Percentiles rank a stretch among this genome's conserved stretches.
Conservation (phyloP, 1,139 yeast species). For the Saccharomyces hybrid region DNA sequence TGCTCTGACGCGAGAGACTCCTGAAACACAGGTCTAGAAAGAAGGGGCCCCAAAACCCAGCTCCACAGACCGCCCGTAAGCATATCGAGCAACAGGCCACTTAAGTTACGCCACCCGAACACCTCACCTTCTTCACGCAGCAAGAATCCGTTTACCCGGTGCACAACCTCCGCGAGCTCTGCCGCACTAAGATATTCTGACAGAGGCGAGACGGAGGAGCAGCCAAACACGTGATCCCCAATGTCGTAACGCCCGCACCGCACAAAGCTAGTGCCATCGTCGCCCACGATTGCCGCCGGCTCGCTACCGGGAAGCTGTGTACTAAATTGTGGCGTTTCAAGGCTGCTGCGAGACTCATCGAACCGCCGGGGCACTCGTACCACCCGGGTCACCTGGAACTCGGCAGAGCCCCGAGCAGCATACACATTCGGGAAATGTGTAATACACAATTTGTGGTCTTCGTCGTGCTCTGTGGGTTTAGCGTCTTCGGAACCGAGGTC, state of each 20-base stretch:
- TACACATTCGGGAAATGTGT: slow-evolving; percentile 63
- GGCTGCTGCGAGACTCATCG: slow-evolving; percentile 19
- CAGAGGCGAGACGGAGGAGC: slow-evolving; percentile 49
- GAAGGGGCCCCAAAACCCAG: slow-evolving; percentile 22
- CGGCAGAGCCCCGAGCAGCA: slow-evolving; percentile 29
- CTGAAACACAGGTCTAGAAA: not conserved
- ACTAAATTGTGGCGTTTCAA: slow-evolving; percentile 52
- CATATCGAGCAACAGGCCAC: slow-evolving; percentile 42
- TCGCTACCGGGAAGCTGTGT: slow-evolving; percentile 54
- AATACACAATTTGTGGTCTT: slow-evolving; percentile 38
- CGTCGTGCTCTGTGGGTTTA: slow-evolving; percentile 19
- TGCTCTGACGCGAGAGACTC: slow-evolving; percentile 36
- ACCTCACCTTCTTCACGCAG: slow-evolving; percentile 38
- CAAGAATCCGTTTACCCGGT: slow-evolving; percentile 40
- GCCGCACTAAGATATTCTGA: slow-evolving; percentile 35
- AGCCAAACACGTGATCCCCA: slow-evolving; percentile 43
- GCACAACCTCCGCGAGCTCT: slow-evolving; percentile 40
- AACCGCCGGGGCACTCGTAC: slow-evolving; percentile 57
- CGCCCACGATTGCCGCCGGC: slow-evolving; percentile 49
- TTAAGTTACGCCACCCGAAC: slow-evolving; percentile 32
- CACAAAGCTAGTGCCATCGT: slow-evolving; percentile 26
- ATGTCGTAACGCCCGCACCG: slow-evolving; percentile 39
- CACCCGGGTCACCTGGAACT: slow-evolving; percentile 42
- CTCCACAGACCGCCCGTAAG: slow-evolving; percentile 39
- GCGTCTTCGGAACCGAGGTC: slow-evolving; percentile 13